phyloP scores from a whole-genome alignment of 2,329 filamentous ascomycete genomes.

The Torrubiella hemipterigena region DNA sequence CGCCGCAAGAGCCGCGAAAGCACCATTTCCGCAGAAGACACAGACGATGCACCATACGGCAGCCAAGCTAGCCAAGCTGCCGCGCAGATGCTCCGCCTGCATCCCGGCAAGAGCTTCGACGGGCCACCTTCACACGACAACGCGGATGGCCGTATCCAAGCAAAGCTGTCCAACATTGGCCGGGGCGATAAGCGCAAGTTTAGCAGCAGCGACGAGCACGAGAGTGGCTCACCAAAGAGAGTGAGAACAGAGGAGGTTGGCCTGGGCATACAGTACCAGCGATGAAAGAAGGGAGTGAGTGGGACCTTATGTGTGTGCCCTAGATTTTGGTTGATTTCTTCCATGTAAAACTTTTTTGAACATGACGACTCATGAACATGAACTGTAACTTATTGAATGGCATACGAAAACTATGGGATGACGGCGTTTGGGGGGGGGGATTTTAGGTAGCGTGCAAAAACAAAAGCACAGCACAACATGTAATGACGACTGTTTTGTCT shows the following conservation, averaged over 20 bases:
- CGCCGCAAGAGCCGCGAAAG: conserved; percentile 67
- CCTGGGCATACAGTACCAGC: conserved; percentile 38
- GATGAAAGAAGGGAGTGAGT: conserved; percentile 7
- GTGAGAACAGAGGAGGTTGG: conserved; percentile 35
- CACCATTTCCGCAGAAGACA: conserved; percentile 64
- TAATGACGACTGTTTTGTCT: too few species aligned
- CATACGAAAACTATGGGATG: too few species aligned
- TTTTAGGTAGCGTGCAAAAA: too few species aligned
- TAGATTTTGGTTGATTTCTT: too few species aligned
- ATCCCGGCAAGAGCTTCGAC: conserved; percentile 40
- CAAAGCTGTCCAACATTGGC: conserved; percentile 25
- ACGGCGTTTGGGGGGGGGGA: too few species aligned
- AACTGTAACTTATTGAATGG: too few species aligned
- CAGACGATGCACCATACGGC: conserved; percentile 50
- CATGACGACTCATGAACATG: too few species aligned
- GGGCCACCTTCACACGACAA: conserved; percentile 18
- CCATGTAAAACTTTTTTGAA: too few species aligned
- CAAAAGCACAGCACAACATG: too few species aligned
- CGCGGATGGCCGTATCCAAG: conserved; percentile 33
- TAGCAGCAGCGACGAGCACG: conserved; percentile 18
- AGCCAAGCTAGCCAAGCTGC: conserved; percentile 71
- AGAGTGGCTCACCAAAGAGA: conserved; percentile 39
- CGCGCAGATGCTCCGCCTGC: conserved; percentile 58
- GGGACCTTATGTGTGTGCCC: too few species aligned
- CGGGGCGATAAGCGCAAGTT: conserved; percentile 40